phyloP scores from a whole-genome alignment of 306 rosid genomes.

The Prunus mume region DNA sequence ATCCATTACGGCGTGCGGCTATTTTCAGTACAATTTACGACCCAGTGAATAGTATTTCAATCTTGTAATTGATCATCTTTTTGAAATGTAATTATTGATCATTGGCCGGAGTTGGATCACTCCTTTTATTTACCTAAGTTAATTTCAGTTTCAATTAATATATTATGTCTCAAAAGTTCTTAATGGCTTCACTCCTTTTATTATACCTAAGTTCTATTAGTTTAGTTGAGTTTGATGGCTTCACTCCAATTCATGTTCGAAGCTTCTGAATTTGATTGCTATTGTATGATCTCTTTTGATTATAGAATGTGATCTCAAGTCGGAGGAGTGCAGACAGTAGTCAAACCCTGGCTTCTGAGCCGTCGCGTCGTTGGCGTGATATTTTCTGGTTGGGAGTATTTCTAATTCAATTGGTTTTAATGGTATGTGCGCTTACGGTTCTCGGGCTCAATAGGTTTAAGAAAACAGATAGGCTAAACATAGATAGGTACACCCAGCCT shows the following conservation, averaged over 20 bases:
- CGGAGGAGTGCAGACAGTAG: slow-evolving; percentile 43
- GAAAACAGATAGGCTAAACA: slow-evolving; percentile 69
- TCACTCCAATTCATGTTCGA: background rate
- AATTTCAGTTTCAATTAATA: background rate
- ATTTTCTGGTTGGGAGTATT: slow-evolving; percentile 80
- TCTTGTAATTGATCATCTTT: background rate
- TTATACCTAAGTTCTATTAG: background rate
- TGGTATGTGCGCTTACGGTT: slow-evolving; percentile 61
- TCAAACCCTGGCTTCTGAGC: slow-evolving; percentile 50
- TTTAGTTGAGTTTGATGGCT: background rate
- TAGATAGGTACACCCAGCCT: slow-evolving; percentile 60
- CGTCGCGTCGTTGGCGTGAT: slow-evolving; percentile 79
- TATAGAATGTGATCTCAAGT: slow-evolving; percentile 45
- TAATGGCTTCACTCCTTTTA: background rate
- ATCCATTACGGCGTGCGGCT: background rate
- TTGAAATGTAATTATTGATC: background rate
- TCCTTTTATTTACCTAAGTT: background rate
- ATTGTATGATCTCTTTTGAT: background rate
- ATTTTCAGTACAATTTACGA: background rate
- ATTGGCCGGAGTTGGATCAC: background rate
- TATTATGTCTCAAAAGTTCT: background rate
- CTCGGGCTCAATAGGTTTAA: slow-evolving; percentile 82
- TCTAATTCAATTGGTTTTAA: slow-evolving; percentile 59
- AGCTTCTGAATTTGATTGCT: slow-evolving; percentile 4
- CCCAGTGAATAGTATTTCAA: too few species aligned